Evolutionary conservation across 257 asterid genomes (phyloP).

Genomic region (Solanum sejunctum): DNA sequence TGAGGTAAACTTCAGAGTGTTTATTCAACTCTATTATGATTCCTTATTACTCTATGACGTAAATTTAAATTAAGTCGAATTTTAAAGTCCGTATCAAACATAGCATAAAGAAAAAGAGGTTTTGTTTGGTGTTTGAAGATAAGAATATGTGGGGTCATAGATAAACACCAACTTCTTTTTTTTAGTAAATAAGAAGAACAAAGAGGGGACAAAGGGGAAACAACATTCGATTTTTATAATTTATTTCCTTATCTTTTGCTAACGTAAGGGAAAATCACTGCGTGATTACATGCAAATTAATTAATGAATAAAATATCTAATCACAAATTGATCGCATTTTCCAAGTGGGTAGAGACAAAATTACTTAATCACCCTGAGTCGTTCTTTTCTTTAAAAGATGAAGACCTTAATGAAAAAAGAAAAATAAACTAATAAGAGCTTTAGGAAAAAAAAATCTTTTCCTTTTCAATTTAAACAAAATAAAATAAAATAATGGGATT

Average conservation of each 20-base stretch:
- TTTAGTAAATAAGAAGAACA: neutral
- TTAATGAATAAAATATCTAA: neutral
- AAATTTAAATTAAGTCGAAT: neutral
- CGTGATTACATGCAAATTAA: slow-evolving; percentile 9
- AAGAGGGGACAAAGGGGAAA: slow-evolving; percentile 16
- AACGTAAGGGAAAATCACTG: slow-evolving; percentile 14
- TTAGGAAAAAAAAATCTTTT: neutral
- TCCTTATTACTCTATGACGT: neutral
- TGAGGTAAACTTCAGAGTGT: too few relatives aligned
- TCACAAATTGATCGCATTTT: neutral
- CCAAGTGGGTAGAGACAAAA: neutral
- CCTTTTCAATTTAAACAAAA: neutral
- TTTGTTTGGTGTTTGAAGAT: neutral
- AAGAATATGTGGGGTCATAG: slow-evolving; percentile 12
- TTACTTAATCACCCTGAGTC: neutral
- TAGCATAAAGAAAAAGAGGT: neutral
- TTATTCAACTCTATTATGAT: too few relatives aligned
- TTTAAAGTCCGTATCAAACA: neutral
- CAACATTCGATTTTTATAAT: slow-evolving; percentile 6
- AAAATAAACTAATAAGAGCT: neutral
- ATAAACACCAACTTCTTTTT: neutral
- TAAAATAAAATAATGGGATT: neutral
- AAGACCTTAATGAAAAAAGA: neutral
- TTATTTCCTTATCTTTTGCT: slow-evolving; percentile 8
- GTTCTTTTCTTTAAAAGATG: neutral